Evolutionary conservation across 208 protist genomes (phyloP).

Genomic region (Wallacemonas collosoma): DNA sequence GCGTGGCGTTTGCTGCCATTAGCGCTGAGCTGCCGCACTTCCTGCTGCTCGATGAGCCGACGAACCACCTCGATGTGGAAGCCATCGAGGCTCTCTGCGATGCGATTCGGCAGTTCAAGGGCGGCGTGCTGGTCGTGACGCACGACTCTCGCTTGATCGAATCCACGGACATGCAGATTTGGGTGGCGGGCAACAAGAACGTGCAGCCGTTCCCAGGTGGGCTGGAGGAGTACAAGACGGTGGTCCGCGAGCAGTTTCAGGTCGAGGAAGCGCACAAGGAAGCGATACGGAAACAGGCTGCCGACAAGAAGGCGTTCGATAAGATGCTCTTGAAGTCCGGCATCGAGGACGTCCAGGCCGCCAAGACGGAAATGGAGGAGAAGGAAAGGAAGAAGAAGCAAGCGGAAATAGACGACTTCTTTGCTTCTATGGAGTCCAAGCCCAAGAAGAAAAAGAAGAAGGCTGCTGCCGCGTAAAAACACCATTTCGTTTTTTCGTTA

Average conservation of each 20-base stretch:
- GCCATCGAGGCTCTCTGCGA: constrained; percentile 88
- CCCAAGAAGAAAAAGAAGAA: constrained; percentile 64
- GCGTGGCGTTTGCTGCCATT: constrained; percentile 93
- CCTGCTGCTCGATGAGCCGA: constrained; percentile 96
- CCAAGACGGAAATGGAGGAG: constrained; percentile 41
- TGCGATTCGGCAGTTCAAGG: constrained; percentile 84
- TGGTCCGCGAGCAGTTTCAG: constrained; percentile 73
- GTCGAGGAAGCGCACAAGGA: constrained; percentile 58
- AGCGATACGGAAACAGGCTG: constrained; percentile 41
- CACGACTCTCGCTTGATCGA: constrained; percentile 91
- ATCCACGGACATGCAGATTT: constrained; percentile 89
- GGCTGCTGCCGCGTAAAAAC: not conserved
- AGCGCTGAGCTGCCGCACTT: constrained; percentile 91
- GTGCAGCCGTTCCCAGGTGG: constrained; percentile 76
- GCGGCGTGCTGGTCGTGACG: constrained; percentile 90
- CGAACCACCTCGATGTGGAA: constrained; percentile 95
- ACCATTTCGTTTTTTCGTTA: too few species aligned
- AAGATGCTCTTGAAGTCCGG: constrained; percentile 54
- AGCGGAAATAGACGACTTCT: constrained; percentile 35
- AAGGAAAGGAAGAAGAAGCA: constrained; percentile 38
- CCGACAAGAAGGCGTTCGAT: constrained; percentile 53
- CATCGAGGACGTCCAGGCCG: constrained; percentile 39
- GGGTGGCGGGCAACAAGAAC: constrained; percentile 83
- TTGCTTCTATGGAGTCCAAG: constrained; percentile 39
- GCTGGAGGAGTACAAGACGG: constrained; percentile 87